Percentiles rank a stretch among this genome's conserved stretches.
phyloP scores from a whole-genome alignment of 805 yeast species.

The Metschnikowia henanensis region DNA sequence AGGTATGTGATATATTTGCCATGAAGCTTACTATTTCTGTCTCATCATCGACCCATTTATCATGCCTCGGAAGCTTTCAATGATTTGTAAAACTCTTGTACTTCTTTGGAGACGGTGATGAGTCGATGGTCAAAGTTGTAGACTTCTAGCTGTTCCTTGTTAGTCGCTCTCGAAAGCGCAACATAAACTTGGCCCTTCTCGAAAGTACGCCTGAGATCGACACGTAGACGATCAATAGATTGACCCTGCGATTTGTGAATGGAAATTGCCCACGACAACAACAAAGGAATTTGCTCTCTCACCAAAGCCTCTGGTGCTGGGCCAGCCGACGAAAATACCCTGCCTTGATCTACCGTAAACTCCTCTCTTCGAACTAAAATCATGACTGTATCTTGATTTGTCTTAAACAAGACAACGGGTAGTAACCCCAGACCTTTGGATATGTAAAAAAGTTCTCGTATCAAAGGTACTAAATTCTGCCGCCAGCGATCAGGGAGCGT shows the following conservation, averaged over 20 bases:
- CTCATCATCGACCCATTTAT: neutral
- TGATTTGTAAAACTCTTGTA: constrained; percentile 63
- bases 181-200: constrained; percentile 97
- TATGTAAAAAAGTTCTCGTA: constrained; percentile 10
- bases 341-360: constrained; percentile 36
- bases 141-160: constrained; percentile 81
- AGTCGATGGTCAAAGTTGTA: constrained; percentile 63
- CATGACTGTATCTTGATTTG: constrained; percentile 29
- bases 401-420: constrained; percentile 51
- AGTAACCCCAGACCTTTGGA: constrained; percentile 18
- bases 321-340: neutral
- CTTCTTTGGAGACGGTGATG: constrained; percentile 71
- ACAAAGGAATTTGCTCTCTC: constrained; percentile 69
- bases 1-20: too few species aligned
- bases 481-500: constrained; percentile 15
- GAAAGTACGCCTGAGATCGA: constrained; percentile 73
- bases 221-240: constrained; percentile 72
- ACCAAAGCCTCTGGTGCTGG: constrained; percentile 6
- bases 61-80: constrained; percentile 23
- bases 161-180: constrained; percentile 86
- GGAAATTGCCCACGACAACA: constrained; percentile 95
- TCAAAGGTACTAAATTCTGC: constrained; percentile 12
- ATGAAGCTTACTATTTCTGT: too few species aligned
- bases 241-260: constrained; percentile 97
- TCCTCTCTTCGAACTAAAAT: constrained; percentile 33